Evolutionary conservation across 2,329 filamentous ascomycete genomes (phyloP).

Genomic region (Colletotrichum sp.): DNA sequence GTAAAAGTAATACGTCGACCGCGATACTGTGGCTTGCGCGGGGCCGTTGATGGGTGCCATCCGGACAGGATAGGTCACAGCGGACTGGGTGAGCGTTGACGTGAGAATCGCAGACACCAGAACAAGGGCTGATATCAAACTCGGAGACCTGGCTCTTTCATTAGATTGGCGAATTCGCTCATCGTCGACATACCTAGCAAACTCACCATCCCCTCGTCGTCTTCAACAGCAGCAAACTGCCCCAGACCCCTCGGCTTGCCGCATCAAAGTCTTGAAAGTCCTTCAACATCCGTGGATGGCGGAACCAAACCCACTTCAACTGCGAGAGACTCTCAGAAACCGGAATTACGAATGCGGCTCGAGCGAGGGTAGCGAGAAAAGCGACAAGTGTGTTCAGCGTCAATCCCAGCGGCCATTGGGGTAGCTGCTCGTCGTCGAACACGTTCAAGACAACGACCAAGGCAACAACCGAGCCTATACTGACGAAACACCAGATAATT

Average conservation of each 20-base stretch:
- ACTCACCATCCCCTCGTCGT: background rate
- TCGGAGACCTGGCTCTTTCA: background rate
- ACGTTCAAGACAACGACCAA: background rate
- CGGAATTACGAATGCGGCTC: constrained; percentile 27
- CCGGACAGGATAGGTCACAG: background rate
- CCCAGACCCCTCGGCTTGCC: constrained; percentile 24
- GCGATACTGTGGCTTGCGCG: background rate
- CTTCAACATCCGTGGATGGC: constrained; percentile 5
- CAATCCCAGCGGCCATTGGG: constrained; percentile 24
- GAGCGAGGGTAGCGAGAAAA: constrained; percentile 28
- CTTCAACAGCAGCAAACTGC: constrained; percentile 8
- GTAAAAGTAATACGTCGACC: background rate
- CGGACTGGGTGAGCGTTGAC: constrained; percentile 3
- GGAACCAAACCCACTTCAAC: constrained; percentile 30
- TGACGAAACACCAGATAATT: background rate
- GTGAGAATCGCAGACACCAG: background rate
- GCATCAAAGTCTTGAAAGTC: constrained; percentile 29
- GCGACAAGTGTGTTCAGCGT: constrained; percentile 33
- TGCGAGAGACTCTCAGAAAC: constrained; percentile 29
- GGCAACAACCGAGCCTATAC: background rate
- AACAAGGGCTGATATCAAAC: background rate
- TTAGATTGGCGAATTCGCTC: background rate
- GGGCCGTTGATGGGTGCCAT: background rate
- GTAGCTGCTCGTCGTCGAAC: background rate
- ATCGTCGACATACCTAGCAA: background rate